Percentiles rank a stretch among this genome's conserved stretches.
Evolutionary conservation across 306 rosid genomes (phyloP).

Genomic region (Begonia peltatifolia): DNA sequence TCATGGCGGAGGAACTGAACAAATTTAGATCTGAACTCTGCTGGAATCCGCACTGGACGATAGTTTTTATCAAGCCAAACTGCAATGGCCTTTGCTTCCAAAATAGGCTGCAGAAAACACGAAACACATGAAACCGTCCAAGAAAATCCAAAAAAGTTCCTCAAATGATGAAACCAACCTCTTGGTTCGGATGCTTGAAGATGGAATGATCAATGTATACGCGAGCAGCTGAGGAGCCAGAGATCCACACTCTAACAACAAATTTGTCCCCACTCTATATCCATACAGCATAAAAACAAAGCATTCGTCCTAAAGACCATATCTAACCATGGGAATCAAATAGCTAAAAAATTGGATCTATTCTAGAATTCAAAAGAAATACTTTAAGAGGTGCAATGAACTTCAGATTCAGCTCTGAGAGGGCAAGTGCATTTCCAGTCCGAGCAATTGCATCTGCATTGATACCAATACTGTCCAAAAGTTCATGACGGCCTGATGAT

Average conservation of each 20-base stretch:
- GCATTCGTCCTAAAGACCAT: background rate
- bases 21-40: slow-evolving; percentile 49
- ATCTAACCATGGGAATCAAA: background rate
- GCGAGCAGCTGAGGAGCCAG: slow-evolving; percentile 62
- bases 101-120: slow-evolving; percentile 38
- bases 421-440: slow-evolving; percentile 54
- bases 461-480: slow-evolving; percentile 46
- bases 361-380: slow-evolving; percentile 12
- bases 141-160: background rate
- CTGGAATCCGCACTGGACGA: slow-evolving; percentile 63
- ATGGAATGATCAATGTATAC: slow-evolving; percentile 55
- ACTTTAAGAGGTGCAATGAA: slow-evolving; percentile 80
- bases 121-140: slow-evolving; percentile 3
- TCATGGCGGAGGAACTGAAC: slow-evolving; percentile 28
- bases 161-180: slow-evolving; percentile 27
- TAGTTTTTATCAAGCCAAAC: slow-evolving; percentile 77
- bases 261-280: slow-evolving; percentile 68
- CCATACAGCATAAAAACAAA: slow-evolving; percentile 13
- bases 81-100: slow-evolving; percentile 73
- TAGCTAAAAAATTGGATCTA: background rate
- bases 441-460: slow-evolving; percentile 55
- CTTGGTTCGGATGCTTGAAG: slow-evolving; percentile 65
- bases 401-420: slow-evolving; percentile 60
- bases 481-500: slow-evolving; percentile 62
- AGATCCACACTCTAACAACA: slow-evolving; percentile 47